Percentiles rank a stretch among this genome's conserved stretches.
phyloP scores from a whole-genome alignment of 2,329 filamentous ascomycete species.

The Pseudogymnoascus sp. region DNA sequence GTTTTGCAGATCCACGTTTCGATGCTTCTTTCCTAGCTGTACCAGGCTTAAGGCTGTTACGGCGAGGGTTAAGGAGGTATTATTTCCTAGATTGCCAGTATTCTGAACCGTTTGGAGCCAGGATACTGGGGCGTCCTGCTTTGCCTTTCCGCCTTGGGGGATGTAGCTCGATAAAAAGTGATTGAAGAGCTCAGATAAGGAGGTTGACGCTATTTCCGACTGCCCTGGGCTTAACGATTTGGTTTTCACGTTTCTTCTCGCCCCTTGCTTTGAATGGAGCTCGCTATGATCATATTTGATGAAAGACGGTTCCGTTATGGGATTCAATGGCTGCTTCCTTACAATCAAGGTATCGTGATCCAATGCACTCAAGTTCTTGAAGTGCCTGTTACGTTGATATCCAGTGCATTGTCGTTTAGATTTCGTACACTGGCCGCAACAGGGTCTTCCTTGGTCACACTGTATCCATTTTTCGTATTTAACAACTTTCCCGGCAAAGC shows the following conservation, averaged over 20 bases:
- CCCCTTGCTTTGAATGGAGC: slow-evolving; percentile 10
- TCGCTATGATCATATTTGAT: slow-evolving; percentile 12
- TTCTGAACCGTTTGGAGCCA: slow-evolving; percentile 12
- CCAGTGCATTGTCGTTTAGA: slow-evolving; percentile 11
- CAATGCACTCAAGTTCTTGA: slow-evolving; percentile 14
- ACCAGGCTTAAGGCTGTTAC: slow-evolving; percentile 13
- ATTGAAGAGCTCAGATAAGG: slow-evolving; percentile 10
- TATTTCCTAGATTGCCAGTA: slow-evolving; percentile 9
- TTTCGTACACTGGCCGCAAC: slow-evolving; percentile 13
- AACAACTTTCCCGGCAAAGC: slow-evolving; percentile 11
- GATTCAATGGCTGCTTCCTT: slow-evolving; percentile 11
- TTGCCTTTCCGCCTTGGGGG: slow-evolving; percentile 10
- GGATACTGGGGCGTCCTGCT: slow-evolving; percentile 11
- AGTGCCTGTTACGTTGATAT: slow-evolving; percentile 13
- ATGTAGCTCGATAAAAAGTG: slow-evolving; percentile 11
- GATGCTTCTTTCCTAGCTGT: slow-evolving; percentile 11
- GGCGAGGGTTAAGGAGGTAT: slow-evolving; percentile 11
- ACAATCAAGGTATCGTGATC: slow-evolving; percentile 11
- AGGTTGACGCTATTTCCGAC: slow-evolving; percentile 2
- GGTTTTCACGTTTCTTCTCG: slow-evolving; percentile 10
- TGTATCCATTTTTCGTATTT: slow-evolving; percentile 6
- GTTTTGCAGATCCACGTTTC: slow-evolving; percentile 9
- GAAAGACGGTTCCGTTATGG: slow-evolving; percentile 11
- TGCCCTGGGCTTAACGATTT: slow-evolving; percentile 9
- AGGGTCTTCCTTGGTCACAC: slow-evolving; percentile 12